Percentiles rank a stretch among this genome's conserved stretches.
Conservation (phyloP, 179 eudicot genomes). For the Dionaea muscipula region DNA sequence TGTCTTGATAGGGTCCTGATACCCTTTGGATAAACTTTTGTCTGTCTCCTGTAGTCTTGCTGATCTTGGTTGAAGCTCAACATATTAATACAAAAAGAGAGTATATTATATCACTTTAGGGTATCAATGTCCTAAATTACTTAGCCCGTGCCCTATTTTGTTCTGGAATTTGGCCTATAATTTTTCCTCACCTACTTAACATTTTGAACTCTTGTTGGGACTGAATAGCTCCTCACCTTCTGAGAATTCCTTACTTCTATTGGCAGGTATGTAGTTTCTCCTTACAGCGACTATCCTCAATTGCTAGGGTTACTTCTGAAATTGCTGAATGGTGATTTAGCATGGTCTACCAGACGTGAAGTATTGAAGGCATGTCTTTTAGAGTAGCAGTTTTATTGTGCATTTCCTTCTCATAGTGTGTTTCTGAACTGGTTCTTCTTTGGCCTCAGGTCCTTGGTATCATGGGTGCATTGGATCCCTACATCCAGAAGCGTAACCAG, state of each 20-base stretch:
- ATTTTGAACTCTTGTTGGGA: not conserved
- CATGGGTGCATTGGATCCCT: slow-evolving; percentile 98
- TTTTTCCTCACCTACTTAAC: not conserved
- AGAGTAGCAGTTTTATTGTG: not conserved
- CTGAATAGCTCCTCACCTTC: not conserved
- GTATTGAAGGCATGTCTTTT: slow-evolving; percentile 58
- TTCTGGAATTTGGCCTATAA: too few species aligned
- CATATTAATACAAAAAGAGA: too few species aligned
- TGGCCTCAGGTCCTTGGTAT: slow-evolving; percentile 76
- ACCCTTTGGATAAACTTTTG: too few species aligned
- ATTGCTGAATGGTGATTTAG: slow-evolving; percentile 90
- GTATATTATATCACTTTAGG: too few species aligned
- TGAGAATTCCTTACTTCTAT: not conserved
- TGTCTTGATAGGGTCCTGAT: too few species aligned
- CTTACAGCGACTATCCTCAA: slow-evolving; percentile 78
- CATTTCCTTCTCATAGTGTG: slow-evolving; percentile 6
- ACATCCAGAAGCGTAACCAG: slow-evolving; percentile 86
- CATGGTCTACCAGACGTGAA: slow-evolving; percentile 96
- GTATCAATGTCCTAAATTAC: too few species aligned
- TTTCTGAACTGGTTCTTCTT: slow-evolving; percentile 1
- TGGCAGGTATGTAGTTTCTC: slow-evolving; percentile 83
- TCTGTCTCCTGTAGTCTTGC: too few species aligned
- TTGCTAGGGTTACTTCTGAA: slow-evolving; percentile 84
- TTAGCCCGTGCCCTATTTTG: too few species aligned
- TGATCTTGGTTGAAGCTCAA: too few species aligned